Conservation (phyloP, 2,329 filamentous ascomycete genomes). For the Teratosphaeria nubilosa region DNA sequence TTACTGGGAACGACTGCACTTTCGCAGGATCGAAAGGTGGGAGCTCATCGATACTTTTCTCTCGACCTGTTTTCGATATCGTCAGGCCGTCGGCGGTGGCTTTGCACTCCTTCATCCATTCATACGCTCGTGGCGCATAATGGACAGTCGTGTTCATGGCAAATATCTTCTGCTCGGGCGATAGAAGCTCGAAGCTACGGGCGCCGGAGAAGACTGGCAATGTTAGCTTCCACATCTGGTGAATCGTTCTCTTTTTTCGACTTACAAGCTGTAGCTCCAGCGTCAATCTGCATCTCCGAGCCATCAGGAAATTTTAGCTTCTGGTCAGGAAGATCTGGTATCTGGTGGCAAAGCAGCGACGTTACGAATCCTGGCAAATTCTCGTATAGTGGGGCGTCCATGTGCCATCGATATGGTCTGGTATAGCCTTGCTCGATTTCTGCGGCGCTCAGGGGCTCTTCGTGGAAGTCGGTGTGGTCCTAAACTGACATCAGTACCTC, state of each 20-base stretch:
- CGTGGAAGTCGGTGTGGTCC: background rate
- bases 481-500: background rate
- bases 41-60: background rate
- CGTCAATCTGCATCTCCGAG: constrained; percentile 10
- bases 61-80: constrained; percentile 10
- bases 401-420: constrained; percentile 23
- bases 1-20: background rate
- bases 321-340: constrained; percentile 16
- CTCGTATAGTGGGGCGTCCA: constrained; percentile 23
- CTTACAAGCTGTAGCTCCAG: constrained; percentile 16
- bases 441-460: background rate
- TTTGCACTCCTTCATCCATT: constrained; percentile 23
- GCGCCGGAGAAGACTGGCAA: constrained; percentile 19
- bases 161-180: constrained; percentile 16
- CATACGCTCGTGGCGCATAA: constrained; percentile 21
- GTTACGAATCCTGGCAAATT: constrained; percentile 22
- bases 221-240: constrained; percentile 3
- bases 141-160: constrained; percentile 21
- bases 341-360: constrained; percentile 13
- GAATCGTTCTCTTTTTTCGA: background rate
- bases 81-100: constrained; percentile 19
- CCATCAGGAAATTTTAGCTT: constrained; percentile 15
- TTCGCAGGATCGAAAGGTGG: background rate
- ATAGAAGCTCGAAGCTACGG: constrained; percentile 17
- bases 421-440: constrained; percentile 11